A percentile compares a stretch with the other conserved stretches of the same genome.
phyloP scores from a whole-genome alignment of 1,284 basidiomycete species.

The Xanthoconium separans region DNA sequence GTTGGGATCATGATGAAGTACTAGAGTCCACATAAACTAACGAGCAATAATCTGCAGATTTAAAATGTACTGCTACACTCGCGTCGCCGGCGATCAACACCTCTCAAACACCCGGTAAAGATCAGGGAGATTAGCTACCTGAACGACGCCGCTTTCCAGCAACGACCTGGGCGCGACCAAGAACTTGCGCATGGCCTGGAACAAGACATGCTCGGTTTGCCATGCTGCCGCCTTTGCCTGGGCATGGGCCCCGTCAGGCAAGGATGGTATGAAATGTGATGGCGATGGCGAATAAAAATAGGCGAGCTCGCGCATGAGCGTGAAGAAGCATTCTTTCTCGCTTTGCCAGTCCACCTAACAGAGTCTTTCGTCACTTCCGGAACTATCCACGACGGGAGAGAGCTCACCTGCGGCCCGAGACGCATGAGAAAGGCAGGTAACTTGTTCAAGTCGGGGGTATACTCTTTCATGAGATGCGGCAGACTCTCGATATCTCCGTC shows the following conservation, averaged over 20 bases:
- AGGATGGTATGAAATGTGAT: constrained; percentile 20
- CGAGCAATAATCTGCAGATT: too few relatives aligned
- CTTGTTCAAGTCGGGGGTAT: constrained; percentile 83
- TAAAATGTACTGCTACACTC: too few relatives aligned
- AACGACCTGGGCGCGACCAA: constrained; percentile 68
- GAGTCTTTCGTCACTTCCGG: neutral
- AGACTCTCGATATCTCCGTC: constrained; percentile 70
- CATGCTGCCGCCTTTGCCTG: constrained; percentile 64
- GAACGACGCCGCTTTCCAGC: constrained; percentile 74
- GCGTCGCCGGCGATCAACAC: constrained; percentile 50
- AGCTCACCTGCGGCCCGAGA: constrained; percentile 75
- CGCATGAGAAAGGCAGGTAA: constrained; percentile 85
- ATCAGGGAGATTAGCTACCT: constrained; percentile 85
- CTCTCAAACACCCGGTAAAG: constrained; percentile 90
- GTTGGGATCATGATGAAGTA: too few relatives aligned
- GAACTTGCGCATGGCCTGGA: constrained; percentile 79
- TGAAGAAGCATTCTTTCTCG: constrained; percentile 84
- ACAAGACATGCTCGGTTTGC: constrained; percentile 87
- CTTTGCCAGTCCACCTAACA: constrained; percentile 83
- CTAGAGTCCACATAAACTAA: too few relatives aligned
- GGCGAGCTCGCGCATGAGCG: constrained; percentile 86
- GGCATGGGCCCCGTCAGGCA: constrained; percentile 32
- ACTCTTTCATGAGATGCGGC: constrained; percentile 82
- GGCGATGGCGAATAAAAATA: constrained; percentile 78
- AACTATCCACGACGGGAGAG: neutral